Conservation (phyloP, 225 moss, liverwort and hornwort species). For the Neckera pumila region DNA sequence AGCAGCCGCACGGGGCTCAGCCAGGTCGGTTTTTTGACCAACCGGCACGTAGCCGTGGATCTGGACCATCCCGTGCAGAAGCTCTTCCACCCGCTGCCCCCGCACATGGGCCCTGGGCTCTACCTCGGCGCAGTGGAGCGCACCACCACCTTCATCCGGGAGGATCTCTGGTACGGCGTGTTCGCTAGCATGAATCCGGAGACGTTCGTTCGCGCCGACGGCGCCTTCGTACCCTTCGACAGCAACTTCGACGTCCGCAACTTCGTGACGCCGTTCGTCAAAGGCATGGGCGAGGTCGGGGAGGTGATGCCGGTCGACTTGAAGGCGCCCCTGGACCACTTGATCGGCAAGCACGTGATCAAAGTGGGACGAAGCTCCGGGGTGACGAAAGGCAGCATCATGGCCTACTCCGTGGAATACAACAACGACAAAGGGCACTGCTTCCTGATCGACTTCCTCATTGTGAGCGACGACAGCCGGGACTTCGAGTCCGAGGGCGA, state of each 20-base stretch:
- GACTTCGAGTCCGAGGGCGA: slow-evolving; percentile 41
- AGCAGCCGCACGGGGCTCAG: slow-evolving; percentile 23
- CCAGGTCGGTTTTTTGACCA: slow-evolving; percentile 43
- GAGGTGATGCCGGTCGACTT: slow-evolving; percentile 39
- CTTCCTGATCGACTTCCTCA: slow-evolving; percentile 39
- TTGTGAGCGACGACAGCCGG: slow-evolving; percentile 13
- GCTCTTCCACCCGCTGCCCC: slow-evolving; percentile 44
- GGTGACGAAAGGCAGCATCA: slow-evolving; percentile 21
- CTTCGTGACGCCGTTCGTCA: slow-evolving; percentile 23
- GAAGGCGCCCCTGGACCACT: slow-evolving; percentile 17
- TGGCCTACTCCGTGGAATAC: slow-evolving; percentile 42
- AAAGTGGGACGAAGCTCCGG: slow-evolving; percentile 43
- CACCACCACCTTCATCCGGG: slow-evolving; percentile 42
- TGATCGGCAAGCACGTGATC: slow-evolving; percentile 41
- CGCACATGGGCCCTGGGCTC: slow-evolving; percentile 36
- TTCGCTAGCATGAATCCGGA: slow-evolving; percentile 52
- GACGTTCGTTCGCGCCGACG: slow-evolving; percentile 41
- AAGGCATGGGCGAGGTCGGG: slow-evolving; percentile 45
- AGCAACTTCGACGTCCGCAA: slow-evolving; percentile 28
- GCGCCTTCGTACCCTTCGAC: slow-evolving; percentile 46
- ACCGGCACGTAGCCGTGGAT: slow-evolving; percentile 48
- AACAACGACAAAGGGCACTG: slow-evolving; percentile 43
- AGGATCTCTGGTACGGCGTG: slow-evolving; percentile 52
- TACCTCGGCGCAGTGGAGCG: slow-evolving; percentile 50
- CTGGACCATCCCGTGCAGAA: slow-evolving; percentile 51